Conservation (phyloP, 1,284 basidiomycete species). For the Cutaneotrichosporon daszewskae region DNA sequence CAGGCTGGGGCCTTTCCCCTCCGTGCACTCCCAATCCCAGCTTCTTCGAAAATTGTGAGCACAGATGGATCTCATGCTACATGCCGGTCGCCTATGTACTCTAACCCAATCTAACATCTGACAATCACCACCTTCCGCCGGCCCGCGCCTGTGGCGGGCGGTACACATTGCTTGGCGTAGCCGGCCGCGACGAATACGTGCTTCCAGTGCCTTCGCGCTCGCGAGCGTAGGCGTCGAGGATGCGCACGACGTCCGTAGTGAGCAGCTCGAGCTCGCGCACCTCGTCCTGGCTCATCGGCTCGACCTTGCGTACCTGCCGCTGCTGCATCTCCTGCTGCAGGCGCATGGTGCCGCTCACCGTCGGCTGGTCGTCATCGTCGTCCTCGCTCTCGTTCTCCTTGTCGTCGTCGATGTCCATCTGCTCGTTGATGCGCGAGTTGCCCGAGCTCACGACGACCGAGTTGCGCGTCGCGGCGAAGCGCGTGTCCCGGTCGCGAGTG, state of each 20-base stretch:
- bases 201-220: constrained; percentile 35
- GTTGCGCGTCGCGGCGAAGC: constrained; percentile 19
- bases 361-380: constrained; percentile 37
- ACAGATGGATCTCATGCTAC: too few species aligned
- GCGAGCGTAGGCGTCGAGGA: constrained; percentile 51
- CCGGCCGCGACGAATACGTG: constrained; percentile 20
- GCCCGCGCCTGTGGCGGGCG: constrained; percentile 5
- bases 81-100: too few species aligned
- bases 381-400: constrained; percentile 57
- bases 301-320: constrained; percentile 17
- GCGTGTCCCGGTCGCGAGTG: constrained; percentile 25
- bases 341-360: constrained; percentile 1
- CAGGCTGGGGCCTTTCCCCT: too few species aligned
- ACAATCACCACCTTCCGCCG: too few species aligned
- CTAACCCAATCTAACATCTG: too few species aligned
- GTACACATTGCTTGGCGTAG: constrained; percentile 8
- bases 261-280: constrained; percentile 67
- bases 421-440: constrained; percentile 20
- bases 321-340: constrained; percentile 14
- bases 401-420: constrained; percentile 37
- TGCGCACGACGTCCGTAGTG: constrained; percentile 65
- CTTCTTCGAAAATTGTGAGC: too few species aligned
- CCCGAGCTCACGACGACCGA: constrained; percentile 17
- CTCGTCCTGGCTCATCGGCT: constrained; percentile 59
- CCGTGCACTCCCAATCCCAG: too few species aligned